Evolutionary conservation across 2,329 filamentous ascomycete species (phyloP).

Genomic region (Microcyclospora tardicrescens): DNA sequence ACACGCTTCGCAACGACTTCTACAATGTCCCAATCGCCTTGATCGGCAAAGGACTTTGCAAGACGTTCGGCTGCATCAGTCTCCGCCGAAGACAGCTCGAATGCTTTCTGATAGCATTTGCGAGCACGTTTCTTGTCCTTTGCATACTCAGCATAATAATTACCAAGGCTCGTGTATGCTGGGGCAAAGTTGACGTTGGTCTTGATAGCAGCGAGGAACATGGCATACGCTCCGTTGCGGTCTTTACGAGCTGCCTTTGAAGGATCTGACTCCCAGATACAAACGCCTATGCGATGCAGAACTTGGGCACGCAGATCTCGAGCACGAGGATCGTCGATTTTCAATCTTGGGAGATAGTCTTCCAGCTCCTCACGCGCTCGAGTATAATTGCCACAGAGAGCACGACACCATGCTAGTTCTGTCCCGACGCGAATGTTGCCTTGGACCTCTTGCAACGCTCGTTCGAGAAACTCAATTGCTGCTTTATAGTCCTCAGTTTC

Average conservation of each 20-base stretch:
- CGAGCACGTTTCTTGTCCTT: conserved; percentile 75
- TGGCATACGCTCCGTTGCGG: conserved; percentile 68
- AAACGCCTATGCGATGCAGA: conserved; percentile 75
- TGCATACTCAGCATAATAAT: conserved; percentile 84
- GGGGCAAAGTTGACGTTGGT: conserved; percentile 79
- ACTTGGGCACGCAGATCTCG: conserved; percentile 71
- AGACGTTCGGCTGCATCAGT: conserved; percentile 77
- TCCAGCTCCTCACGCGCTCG: conserved; percentile 58
- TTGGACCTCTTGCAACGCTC: conserved; percentile 60
- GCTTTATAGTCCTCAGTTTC: conserved; percentile 80
- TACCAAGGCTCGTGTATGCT: conserved; percentile 77
- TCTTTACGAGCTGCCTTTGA: conserved; percentile 64
- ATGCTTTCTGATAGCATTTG: conserved; percentile 92
- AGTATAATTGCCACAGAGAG: conserved; percentile 63
- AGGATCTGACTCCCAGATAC: conserved; percentile 71
- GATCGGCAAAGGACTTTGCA: conserved; percentile 73
- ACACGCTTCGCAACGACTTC: conserved; percentile 84
- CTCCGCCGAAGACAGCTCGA: conserved; percentile 81
- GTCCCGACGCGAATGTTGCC: conserved; percentile 66
- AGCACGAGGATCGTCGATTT: conserved; percentile 45
- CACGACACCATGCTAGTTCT: conserved; percentile 87
- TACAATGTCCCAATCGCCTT: conserved; percentile 91
- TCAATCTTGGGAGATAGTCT: conserved; percentile 52
- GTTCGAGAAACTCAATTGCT: conserved; percentile 66
- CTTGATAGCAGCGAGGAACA: conserved; percentile 72